Base-by-base conservation (phyloP, 2,329 filamentous ascomycete species). In the Diaporthe caulivora region DNA sequence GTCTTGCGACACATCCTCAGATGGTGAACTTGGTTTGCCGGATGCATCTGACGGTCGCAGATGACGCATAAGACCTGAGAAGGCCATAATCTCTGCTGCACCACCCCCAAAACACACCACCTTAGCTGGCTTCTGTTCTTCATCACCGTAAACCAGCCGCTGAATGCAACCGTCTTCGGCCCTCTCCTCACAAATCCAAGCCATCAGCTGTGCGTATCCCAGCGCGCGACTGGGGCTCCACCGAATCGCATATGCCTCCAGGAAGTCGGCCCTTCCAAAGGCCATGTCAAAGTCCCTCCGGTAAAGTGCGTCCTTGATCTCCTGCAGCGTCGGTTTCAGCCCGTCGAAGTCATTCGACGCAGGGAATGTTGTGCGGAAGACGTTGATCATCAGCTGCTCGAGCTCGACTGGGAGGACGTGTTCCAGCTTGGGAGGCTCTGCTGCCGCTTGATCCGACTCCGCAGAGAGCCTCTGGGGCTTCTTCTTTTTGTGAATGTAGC, bases 181-280 rank as follows among this genome's bases (percentile, higher is more conserved):
- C 42, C 86, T 77, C 3, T 76, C 75, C 15, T 76, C 75, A 31
- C 55, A 71, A 17, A 89, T 78, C n/a, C 78, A 80, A 64, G 82
- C 74, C 49, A 92, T 81, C n/a, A 92, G 83, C 3, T 83, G 80
- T n/a, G 91, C 86, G 83, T 98, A 98, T 76, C 92, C 94, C 69
- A 98, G 84, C 0, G 95, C 93, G 70, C 97, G 88, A 69, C 93
- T 93, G 1, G 96, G 94, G 82, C 95, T 98, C 95, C 96, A 99
- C 78, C 97, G 87, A 70, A 94, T 90, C 11, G 95, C 94, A 85
- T 99, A 99, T 13, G 93, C 94, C 75, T 93, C 90, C 24, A 98
- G 87, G 78, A 92, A 89, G 57, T 93, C 90, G 71, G 90, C 87
- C 58, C 87, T 87, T 0, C 91, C 91, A 83, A 98, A 99, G 0